phyloP scores from a whole-genome alignment of 2,329 filamentous ascomycete genomes.

The Alternaria longipes region DNA sequence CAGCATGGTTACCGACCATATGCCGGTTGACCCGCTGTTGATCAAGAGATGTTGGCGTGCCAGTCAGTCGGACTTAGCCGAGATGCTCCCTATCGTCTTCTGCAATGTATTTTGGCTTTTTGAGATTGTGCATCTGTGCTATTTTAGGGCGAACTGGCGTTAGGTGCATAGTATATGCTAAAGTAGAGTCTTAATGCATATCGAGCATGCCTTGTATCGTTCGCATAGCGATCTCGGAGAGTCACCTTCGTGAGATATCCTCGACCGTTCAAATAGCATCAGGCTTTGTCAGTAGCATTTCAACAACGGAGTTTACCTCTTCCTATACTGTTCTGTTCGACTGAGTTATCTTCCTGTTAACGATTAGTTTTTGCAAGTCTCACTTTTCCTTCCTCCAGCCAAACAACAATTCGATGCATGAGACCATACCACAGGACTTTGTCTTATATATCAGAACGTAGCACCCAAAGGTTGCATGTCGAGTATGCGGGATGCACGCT shows the following conservation, averaged over 20 bases:
- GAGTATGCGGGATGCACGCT: not conserved
- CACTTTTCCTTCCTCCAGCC: too few relatives aligned
- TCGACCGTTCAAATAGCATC: not conserved
- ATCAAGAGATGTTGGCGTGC: not conserved
- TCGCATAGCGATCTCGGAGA: not conserved
- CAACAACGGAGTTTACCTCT: not conserved
- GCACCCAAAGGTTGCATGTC: not conserved
- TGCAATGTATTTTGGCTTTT: not conserved
- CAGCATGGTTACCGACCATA: constrained; percentile 16
- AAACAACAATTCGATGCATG: too few relatives aligned
- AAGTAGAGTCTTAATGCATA: not conserved
- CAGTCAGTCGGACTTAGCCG: not conserved
- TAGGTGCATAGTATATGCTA: not conserved
- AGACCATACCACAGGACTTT: too few relatives aligned
- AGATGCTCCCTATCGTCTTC: not conserved
- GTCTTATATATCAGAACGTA: too few relatives aligned
- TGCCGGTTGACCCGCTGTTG: constrained; percentile 4
- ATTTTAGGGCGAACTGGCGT: not conserved
- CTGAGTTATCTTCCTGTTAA: too few relatives aligned
- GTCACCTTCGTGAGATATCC: not conserved
- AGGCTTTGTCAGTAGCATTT: not conserved
- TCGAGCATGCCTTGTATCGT: not conserved
- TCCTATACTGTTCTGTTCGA: not conserved
- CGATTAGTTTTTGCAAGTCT: too few relatives aligned
- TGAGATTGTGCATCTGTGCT: not conserved